Base-by-base conservation (phyloP, 495 filamentous ascomycete species). In the Neurospora sp. region DNA sequence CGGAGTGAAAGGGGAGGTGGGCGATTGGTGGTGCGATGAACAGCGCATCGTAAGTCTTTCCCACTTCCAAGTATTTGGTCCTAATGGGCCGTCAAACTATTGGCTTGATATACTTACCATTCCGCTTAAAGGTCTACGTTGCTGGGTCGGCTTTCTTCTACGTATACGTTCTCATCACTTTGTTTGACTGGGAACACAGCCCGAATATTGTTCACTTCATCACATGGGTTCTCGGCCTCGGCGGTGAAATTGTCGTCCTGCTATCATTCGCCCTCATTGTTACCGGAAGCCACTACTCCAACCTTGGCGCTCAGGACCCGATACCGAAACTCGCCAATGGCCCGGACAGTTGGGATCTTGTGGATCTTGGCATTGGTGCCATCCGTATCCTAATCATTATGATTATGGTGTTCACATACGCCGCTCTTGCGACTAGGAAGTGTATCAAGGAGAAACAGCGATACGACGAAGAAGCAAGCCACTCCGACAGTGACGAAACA, bases 1-100 rank as follows among this genome's bases (percentile, higher is more conserved):
- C 75, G 85, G 89, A 10, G 35, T 31, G 37, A 31, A 39, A 16
- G 76, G 62, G 0, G 7, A 23, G 11, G 71, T 44, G 5, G 54
- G 46, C 31, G 71, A 23, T 49, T 98, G 95, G 94, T 98, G 95
- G 96, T 96, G 93, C 79, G 93, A 93, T 38, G 89, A 97, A 82
- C 85, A 92, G 39, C 88, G 90, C 72, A 91, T 92, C 80, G 95
- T 98, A 90, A 83, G 92, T 87, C 23, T 72, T 39, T 42, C 20
- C 31, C 39, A 40, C 14, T 35, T 42, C 41, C 54, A 66, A 35
- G 27, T 42, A 71, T 54, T 37, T 37, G 49, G 60, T 41, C 23
- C n/a, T 31, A 11, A 39, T 16, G 39, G 35, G 31, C 69, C 35
- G 35, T 71, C 39, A n/a, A 31, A 12, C n/a, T 41, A 46, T 72